Evolutionary conservation across 2,329 filamentous ascomycete genomes (phyloP), one percentile per base, ranked within the genome.

Genomic region (Fusarium zealandicum): DNA sequence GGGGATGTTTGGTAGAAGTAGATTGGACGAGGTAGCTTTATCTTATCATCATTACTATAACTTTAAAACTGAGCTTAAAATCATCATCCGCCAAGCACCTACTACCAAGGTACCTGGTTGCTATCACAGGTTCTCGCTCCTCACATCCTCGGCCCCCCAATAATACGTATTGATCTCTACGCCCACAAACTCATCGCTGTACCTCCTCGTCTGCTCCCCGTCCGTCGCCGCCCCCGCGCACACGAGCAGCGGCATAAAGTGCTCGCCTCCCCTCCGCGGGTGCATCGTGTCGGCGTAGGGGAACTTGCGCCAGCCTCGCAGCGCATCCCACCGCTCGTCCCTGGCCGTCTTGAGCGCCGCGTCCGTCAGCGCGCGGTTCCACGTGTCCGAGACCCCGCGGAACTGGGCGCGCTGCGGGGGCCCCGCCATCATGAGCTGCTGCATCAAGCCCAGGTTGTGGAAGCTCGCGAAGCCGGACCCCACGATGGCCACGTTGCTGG

Each of bases 391-490:
- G 13, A 66, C 50, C 5, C 41, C 47, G 33, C 54, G 64, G 46
- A 77, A 66, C 22, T 60, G 52, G 2, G 63, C 64, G 10, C 53
- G 41, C 38, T 62, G 54, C 5, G 53, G 57, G 3, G 58, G 40
- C 4, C 68, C 64, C 13, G 64, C 60, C 39, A 44, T 51, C 18
- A 67, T 62, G 20, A 78, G 61, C 36, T 61, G 49, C 22, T 78
- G 75, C 77, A 85, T 79, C 25, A 75, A 62, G 18, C 73, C 69
- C 8, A 85, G 63, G 66, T 85, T 85, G 68, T 86, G 83, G 50
- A 85, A 75, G 3, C 79, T 81, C 1, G 83, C 82, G 60, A 85
- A 85, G 18, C 83, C 83, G 0, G 81, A 84, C n/a, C 83, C 83
- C 33, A 86, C 63, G 49, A 86, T 76, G 61, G 83, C 83, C n/a